phyloP scores from a whole-genome alignment of 2,329 filamentous ascomycete genomes.

The Cercospora canescens region DNA sequence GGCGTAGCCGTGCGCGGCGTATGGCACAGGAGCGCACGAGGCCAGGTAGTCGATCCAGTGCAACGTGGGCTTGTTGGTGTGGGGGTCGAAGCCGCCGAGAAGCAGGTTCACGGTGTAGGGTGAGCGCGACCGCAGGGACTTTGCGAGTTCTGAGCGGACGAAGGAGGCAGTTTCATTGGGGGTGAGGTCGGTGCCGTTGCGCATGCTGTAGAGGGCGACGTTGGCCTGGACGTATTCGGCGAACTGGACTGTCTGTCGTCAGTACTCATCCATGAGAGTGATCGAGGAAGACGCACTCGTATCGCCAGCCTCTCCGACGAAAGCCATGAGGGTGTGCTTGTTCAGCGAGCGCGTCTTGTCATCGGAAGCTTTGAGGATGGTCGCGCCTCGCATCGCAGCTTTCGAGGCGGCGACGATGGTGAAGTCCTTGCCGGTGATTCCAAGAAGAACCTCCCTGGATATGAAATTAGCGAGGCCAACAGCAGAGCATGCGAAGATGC shows the following conservation, averaged over 20 bases:
- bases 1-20: conserved; percentile 96
- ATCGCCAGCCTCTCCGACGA: conserved; percentile 93
- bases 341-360: conserved; percentile 95
- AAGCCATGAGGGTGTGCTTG: conserved; percentile 92
- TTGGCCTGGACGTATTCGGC: conserved; percentile 99
- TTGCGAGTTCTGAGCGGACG: conserved; percentile 89
- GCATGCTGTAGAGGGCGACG: conserved; percentile 96
- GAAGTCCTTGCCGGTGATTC: conserved; percentile 99
- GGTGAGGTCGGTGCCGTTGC: conserved; percentile 89
- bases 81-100: conserved; percentile 88
- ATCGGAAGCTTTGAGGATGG: conserved; percentile 90
- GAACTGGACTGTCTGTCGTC: conserved; percentile 74
- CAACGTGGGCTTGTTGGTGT: conserved; percentile 59
- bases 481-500: background rate
- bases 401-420: conserved; percentile 97
- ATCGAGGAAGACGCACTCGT: conserved; percentile 62
- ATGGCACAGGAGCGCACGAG: conserved; percentile 65
- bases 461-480: conserved; percentile 2
- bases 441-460: conserved; percentile 90
- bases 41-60: conserved; percentile 32
- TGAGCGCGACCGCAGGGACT: conserved; percentile 84
- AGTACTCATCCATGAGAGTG: background rate
- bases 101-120: conserved; percentile 97
- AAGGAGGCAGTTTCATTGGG: conserved; percentile 89
- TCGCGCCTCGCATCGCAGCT: conserved; percentile 95